Conservation (phyloP, 345 rosid genomes). For the Eucalyptus erythrocorys region DNA sequence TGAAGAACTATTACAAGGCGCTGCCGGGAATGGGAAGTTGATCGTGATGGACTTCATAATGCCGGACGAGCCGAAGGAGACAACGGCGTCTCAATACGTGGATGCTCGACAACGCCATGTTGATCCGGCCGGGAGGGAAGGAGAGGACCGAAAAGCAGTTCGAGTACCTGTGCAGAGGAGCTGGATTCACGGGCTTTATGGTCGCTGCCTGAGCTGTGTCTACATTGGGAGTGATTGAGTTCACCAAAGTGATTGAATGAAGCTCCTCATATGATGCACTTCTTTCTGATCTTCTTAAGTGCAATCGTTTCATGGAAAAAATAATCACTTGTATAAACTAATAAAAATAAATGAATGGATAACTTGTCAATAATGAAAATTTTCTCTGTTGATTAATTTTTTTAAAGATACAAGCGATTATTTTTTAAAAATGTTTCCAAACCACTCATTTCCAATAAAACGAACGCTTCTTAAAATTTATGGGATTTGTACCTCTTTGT, state of each 20-base stretch:
- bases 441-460: no score
- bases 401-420: no score
- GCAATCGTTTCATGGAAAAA: no score
- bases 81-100: background rate
- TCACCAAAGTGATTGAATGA: conserved; percentile 16
- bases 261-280: background rate
- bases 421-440: no score
- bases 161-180: conserved; percentile 5
- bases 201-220: conserved; percentile 8
- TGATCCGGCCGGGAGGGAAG: conserved; percentile 21
- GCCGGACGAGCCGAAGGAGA: conserved; percentile 8
- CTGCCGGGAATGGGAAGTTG: conserved; percentile 28
- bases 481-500: no score
- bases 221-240: conserved; percentile 15
- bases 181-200: conserved; percentile 19
- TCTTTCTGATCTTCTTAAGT: background rate
- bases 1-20: conserved; percentile 30
- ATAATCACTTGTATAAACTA: no score
- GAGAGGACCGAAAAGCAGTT: conserved; percentile 26
- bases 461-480: no score
- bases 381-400: no score
- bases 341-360: no score
- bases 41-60: conserved; percentile 24
- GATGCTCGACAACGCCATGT: conserved; percentile 16
- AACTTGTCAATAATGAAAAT: no score